A percentile compares a stretch with the other conserved stretches of the same genome.
These are phyloP conservation scores for Hypoxylon fragiforme DNA, from an alignment of 495 filamentous ascomycete genomes.

Conservation along the genomic window DNA sequence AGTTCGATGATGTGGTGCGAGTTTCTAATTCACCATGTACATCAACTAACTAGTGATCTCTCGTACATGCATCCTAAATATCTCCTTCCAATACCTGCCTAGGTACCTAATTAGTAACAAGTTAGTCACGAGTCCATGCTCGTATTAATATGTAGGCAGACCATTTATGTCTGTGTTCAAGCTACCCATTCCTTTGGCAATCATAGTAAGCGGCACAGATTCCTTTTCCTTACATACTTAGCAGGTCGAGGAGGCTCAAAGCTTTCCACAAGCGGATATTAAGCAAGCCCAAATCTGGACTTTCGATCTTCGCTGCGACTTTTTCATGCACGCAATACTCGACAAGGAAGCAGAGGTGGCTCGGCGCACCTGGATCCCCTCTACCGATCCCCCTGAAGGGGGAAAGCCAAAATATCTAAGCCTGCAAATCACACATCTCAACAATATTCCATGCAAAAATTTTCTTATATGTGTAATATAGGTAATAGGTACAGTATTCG, in stretches of 20 bases:
- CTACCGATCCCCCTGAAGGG: background rate
- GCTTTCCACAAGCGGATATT: constrained; percentile 5
- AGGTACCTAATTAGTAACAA: background rate
- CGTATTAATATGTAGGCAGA: too few relatives aligned
- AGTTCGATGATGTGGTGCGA: too few relatives aligned
- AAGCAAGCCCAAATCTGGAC: constrained; percentile 10
- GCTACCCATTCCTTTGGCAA: constrained; percentile 3
- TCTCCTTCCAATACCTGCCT: too few relatives aligned
- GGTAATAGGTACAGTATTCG: too few relatives aligned
- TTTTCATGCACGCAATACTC: constrained; percentile 24
- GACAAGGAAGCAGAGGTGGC: background rate
- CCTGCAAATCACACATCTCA: too few relatives aligned
- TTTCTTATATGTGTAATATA: too few relatives aligned
- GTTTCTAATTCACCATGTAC: too few relatives aligned
- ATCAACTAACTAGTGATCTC: too few relatives aligned
- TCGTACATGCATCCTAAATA: too few relatives aligned
- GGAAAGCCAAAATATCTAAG: too few relatives aligned
- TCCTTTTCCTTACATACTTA: background rate
- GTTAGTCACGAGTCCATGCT: constrained; percentile 10
- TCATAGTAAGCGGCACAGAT: constrained; percentile 11
- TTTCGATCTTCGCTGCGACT: constrained; percentile 14
- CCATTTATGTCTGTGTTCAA: too few relatives aligned
- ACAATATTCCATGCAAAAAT: too few relatives aligned
- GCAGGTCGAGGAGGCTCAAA: background rate
- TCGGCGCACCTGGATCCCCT: background rate